phyloP scores from a whole-genome alignment of 331 rosid genomes.

The Malus hybrid region DNA sequence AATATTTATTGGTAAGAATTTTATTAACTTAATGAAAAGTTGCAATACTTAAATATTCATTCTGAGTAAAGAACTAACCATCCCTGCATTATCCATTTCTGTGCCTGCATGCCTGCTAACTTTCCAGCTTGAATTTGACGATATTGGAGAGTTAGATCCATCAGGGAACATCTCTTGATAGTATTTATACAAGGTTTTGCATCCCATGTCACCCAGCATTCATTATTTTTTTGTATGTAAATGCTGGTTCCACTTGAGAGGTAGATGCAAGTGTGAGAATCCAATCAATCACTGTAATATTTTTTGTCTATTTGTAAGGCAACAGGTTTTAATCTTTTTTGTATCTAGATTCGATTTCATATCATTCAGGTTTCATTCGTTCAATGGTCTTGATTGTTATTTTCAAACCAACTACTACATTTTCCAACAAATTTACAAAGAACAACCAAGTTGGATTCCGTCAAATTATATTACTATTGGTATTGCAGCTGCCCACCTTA shows the following conservation, averaged over 20 bases:
- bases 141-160: slow-evolving; percentile 62
- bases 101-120: slow-evolving; percentile 51
- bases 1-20: not conserved
- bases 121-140: slow-evolving; percentile 64
- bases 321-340: too few species aligned
- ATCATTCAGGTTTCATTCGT: slow-evolving; percentile 26
- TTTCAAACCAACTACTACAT: too few species aligned
- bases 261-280: too few species aligned
- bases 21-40: not conserved
- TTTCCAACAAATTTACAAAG: too few species aligned
- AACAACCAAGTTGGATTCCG: too few species aligned
- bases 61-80: slow-evolving; percentile 45
- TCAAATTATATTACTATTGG: too few species aligned
- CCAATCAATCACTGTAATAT: too few species aligned
- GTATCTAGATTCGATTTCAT: not conserved
- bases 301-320: too few species aligned
- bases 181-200: slow-evolving; percentile 42
- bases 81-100: slow-evolving; percentile 67
- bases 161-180: slow-evolving; percentile 74
- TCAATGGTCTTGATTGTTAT: too few species aligned
- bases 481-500: too few species aligned
- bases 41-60: not conserved
- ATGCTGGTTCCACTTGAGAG: too few species aligned
- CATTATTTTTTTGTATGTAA: too few species aligned
- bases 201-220: slow-evolving; percentile 6